Evolutionary conservation across 139 green algal genomes (phyloP), one percentile per base, ranked within the genome.

Genomic region (Diplosphaera chodatii): DNA sequence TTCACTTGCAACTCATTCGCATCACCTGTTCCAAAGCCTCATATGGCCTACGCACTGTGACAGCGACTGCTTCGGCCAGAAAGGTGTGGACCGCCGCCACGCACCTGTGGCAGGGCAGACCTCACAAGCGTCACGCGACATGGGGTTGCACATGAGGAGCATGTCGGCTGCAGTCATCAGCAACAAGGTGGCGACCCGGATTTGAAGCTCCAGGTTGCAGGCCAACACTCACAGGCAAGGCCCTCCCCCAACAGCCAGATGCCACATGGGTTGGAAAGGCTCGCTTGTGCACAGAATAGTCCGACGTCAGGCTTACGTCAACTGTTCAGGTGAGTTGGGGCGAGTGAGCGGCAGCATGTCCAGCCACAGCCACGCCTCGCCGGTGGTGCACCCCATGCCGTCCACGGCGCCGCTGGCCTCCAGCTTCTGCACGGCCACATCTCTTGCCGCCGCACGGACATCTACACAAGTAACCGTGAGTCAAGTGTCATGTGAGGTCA

Each of bases 301-400:
- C 3, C 48, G 4, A n/a, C 8, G 3, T 10, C 16, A 23, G 48
- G 48, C 18, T 23, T 25, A 59, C 48, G 3, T 59, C 16, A 5
- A 25, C 48, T 59, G 48, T 18, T 59, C 18, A 5, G 48, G 48
- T 5, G 48, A 23, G 48, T 32, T n/a, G 32, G 59, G 21, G 29
- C 2, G 40, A 32, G 4, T 66, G 40, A 29, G 40, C 0, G 76
- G 74, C 20, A 88, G 56, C 27, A 71, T 48, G 37, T 66, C 72
- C 65, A 88, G 40, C 82, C 82, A 88, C 48, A 88, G 62, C 27
- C 40, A 30, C 25, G 68, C 74, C 70, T 88, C 82, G 32, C 69
- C 63, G 1, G 27, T 25, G 37, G 70, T 79, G 23, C 40, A 66
- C 6, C 55, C 66, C 30, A 82, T 82, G 5, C 67, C 67, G 10